Evolutionary conservation across 2,329 filamentous ascomycete genomes (phyloP), one percentile per base, ranked within the genome.

Genomic region (Botryotinia narcissicola): DNA sequence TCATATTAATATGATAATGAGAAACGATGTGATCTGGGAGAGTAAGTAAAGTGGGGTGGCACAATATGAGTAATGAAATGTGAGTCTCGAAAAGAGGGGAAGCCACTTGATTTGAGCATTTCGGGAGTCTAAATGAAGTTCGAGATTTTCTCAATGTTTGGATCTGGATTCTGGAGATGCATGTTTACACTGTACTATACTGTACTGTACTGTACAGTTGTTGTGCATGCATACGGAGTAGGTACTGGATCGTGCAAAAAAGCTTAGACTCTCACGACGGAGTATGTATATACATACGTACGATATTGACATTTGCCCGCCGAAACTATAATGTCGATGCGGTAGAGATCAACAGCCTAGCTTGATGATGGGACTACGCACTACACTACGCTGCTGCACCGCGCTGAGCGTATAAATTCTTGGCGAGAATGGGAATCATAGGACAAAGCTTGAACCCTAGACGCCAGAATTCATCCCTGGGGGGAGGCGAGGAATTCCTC

Each of bases 371-470:
- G 71, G 42, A 44, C 68, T 35, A 35, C 48, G 63, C 64, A 59
- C 46, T 46, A 48, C 64, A 59, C 46, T 37, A 40, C 62, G 54
- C 32, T 46, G 63, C 54, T 73, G 71, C 71, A 68, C 63, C 71
- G 71, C 63, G 71, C 71, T 69, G 71, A 72, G 72, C 72, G 72
- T 73, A 73, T 73, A 73, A 73, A 71, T 63, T 29, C 72, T 73
- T 71, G 59, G 67, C 72, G 48, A 29, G 37, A 32, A 63, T 48
- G 51, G 29, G 25, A 73, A 22, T 48, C 32, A 42, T 54, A 54
- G 46, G 64, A 42, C 37, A 42, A 69, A 69, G 63, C 63, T 51
- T 61, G 42, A 73, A 63, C 72, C 67, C 72, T 71, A 64, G 66
- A 64, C 72, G 67, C 72, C 59, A 62, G 37, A 46, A 42, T 57